Base-by-base conservation (phyloP, 768 basidiomycete genomes). In the Galerina marginata region DNA sequence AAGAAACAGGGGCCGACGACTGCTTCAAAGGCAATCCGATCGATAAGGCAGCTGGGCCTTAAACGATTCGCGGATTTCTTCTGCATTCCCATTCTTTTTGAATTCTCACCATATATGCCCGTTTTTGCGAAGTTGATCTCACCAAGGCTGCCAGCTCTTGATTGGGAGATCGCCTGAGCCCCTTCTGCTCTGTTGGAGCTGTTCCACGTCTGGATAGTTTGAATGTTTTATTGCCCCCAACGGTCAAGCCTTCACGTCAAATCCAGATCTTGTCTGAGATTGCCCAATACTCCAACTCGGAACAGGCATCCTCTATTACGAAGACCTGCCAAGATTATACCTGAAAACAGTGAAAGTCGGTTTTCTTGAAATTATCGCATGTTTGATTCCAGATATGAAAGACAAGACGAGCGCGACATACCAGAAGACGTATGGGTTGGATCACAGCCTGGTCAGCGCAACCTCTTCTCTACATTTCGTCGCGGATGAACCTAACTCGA, bases 161-260 rank as follows among this genome's bases (percentile, higher is more conserved):
- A 91, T 60, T 80, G 75, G 44, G 97, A 99, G 73, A 99, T 96
- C 67, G 93, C 91, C 0, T 96, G 98, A 72, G 83, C 93, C 0
- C 95, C 96, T 0, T 96, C 95, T 0, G 88, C 92, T 0, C 79
- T 96, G n/a, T 77, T 99, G 44, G 95, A 97, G 40, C 79, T 98
- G 20, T 91, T 97, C 75, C 83, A 87, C 59, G 77, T 83, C 6
- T 96, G 95, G 91, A 85, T 92, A 0, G 71, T 79, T 14, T 70
- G 85, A 84, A 56, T 96, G 94, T 68, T 79, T 99, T 9, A 76
- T 89, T 4, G 92, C 91, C 0, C 82, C 86, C 6, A 92, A 90
- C 3, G 86, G 86, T 3, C 91, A 95, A 20, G 20, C 20, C 20
- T 20, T 20, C 20, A 60, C 85, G 95, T 11, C 92, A 95, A 71